phyloP scores from a whole-genome alignment of 192 early-diverging fungal species.

The Coemansia sp. region DNA sequence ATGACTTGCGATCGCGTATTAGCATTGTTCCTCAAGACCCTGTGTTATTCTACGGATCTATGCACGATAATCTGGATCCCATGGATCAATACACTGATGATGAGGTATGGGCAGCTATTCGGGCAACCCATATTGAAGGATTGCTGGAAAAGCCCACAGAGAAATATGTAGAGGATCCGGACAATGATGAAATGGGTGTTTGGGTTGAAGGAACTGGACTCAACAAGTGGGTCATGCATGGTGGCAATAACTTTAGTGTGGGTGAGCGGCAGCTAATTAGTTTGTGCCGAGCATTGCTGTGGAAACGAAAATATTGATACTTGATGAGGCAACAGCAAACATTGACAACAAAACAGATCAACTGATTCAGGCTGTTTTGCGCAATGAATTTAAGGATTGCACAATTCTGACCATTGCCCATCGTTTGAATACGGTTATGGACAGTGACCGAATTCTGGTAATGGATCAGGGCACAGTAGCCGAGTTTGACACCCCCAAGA shows the following conservation, averaged over 20 bases:
- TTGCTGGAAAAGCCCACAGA: conserved; percentile 42
- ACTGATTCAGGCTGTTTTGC: conserved; percentile 64
- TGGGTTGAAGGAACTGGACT: conserved; percentile 20
- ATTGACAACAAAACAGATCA: conserved; percentile 58
- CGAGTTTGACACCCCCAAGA: conserved; percentile 30
- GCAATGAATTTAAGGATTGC: conserved; percentile 27
- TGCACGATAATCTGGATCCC: conserved; percentile 71
- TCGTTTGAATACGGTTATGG: conserved; percentile 64
- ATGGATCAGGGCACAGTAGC: conserved; percentile 36
- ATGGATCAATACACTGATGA: conserved; percentile 57
- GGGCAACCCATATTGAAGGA: conserved; percentile 20
- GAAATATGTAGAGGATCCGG: conserved; percentile 5
- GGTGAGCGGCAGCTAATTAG: conserved; percentile 69
- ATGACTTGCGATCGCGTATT: conserved; percentile 59
- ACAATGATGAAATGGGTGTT: background rate
- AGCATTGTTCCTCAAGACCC: conserved; percentile 73
- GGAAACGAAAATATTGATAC: conserved; percentile 67
- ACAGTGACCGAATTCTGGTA: conserved; percentile 62
- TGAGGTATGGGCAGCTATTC: conserved; percentile 65
- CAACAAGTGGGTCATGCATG: conserved; percentile 23
- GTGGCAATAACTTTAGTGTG: conserved; percentile 68
- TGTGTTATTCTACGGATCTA: conserved; percentile 62
- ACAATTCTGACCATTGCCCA: conserved; percentile 68
- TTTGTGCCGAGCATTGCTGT: conserved; percentile 60
- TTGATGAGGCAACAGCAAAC: conserved; percentile 74